Conservation (phyloP, 306 rosid species). For the Geum urbanum region DNA sequence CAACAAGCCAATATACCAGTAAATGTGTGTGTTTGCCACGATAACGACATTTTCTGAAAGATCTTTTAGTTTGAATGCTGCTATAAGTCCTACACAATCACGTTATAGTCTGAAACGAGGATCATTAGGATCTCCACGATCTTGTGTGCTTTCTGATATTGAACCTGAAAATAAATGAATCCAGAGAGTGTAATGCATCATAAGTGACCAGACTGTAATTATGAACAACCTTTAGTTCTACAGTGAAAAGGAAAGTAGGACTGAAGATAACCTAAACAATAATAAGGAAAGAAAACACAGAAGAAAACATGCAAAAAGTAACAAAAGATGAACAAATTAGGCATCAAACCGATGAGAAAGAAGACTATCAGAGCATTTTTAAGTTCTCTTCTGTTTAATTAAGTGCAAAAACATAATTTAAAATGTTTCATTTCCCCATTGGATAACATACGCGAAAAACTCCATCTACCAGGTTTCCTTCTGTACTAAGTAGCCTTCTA, state of each 20-base stretch:
- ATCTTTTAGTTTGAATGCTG: conserved; percentile 67
- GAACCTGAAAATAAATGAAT: conserved; percentile 36
- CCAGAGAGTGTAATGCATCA: conserved; percentile 18
- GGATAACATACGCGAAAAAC: neutral
- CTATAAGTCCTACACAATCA: conserved; percentile 83
- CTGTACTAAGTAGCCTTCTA: too few relatives aligned
- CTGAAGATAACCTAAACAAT: neutral
- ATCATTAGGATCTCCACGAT: conserved; percentile 69
- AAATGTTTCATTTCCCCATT: neutral
- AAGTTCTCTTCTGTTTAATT: neutral
- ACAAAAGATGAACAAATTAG: neutral
- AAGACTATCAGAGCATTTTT: neutral
- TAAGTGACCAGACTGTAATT: conserved; percentile 11
- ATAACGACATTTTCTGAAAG: conserved; percentile 50
- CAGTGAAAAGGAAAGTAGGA: neutral
- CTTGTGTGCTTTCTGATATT: conserved; percentile 36
- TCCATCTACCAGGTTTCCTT: too few relatives aligned
- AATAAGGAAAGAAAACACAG: neutral
- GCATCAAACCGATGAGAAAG: neutral
- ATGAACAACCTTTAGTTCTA: neutral
- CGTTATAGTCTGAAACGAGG: conserved; percentile 76
- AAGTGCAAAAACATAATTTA: neutral
- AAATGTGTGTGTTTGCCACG: conserved; percentile 82
- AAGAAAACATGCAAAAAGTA: neutral
- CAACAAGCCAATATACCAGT: conserved; percentile 51